Evolutionary conservation across 2,329 filamentous ascomycete genomes (phyloP), one percentile per base, ranked within the genome.

Genomic region (Pseudogymnoascus sp.): DNA sequence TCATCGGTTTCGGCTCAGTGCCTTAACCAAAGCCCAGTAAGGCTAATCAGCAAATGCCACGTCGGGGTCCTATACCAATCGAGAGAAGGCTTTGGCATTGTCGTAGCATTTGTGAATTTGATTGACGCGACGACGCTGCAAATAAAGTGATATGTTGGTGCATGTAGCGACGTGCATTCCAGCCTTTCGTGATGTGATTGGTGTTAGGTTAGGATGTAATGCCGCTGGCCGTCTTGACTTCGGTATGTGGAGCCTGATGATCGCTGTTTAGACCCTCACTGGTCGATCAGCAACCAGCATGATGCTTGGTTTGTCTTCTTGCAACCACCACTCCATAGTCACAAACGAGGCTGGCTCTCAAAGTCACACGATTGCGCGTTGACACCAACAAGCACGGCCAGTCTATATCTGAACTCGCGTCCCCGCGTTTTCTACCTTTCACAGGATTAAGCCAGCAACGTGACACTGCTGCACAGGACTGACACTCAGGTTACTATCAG

Each of bases 1-100:
- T 56, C 12, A 16, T 56, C 11, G n/a, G 28, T 34, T 34, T 36
- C 11, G 6, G 16, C 49, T 5, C 49, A 21, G 28, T 34, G 16
- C 16, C 28, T 21, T 1, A 82, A 83, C 56, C 88, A 77, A 16
- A 56, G 82, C 73, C 38, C 43, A 2, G 25, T 12, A 12, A 46
- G n/a, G 7, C 49, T 11, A 56, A 56, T 56, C 49, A 36, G 4
- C 7, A 16, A 11, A 56, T 56, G 49, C 49, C 49, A 56, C 49
- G 49, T 56, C n/a, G 23, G 49, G 28, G 11, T 14, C 28, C n/a
- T 18, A 18, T 36, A 56, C 49, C n/a, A 56, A 56, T 56, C 11
- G n/a, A 56, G 46, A 56, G 28, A 36, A 34, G 28, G 28, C 28
- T 34, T n/a, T 34, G n/a, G 11, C 28, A 31, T 28, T 16, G 28